phyloP scores from a whole-genome alignment of 169 alveolate genomes.

The Ichthyophthirius multifiliis region DNA sequence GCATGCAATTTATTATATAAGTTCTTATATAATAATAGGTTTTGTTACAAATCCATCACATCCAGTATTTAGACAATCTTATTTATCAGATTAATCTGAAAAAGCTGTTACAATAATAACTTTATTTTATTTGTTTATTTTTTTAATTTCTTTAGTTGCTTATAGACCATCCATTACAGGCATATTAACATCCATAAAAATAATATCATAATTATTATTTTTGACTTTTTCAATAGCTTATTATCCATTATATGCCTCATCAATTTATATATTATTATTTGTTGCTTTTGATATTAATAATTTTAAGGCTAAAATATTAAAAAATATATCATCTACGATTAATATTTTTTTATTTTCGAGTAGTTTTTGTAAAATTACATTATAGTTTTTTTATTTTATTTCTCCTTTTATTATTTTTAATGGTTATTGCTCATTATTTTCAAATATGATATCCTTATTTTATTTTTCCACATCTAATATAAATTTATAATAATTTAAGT shows the following conservation, averaged over 20 bases:
- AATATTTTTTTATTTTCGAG: background rate
- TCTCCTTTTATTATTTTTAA: no score
- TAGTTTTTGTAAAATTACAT: no score
- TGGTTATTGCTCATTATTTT: no score
- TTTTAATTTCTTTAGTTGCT: background rate
- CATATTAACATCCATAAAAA: constrained; percentile 14
- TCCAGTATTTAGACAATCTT: background rate
- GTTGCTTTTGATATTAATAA: background rate
- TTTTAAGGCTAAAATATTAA: background rate
- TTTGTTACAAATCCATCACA: background rate
- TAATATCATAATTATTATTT: background rate
- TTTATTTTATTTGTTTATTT: background rate
- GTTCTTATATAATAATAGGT: background rate
- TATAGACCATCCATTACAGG: constrained; percentile 19
- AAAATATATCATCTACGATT: background rate
- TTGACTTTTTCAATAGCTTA: background rate
- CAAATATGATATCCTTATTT: no score
- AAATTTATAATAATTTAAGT: no score
- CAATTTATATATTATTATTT: background rate
- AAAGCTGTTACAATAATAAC: background rate
- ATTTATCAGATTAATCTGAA: background rate
- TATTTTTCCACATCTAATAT: no score
- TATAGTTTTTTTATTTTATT: no score
- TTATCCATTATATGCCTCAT: background rate
- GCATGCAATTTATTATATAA: no score